Evolutionary conservation across 2,329 filamentous ascomycete species (phyloP), one percentile per base, ranked within the genome.

Genomic region (Microcyclospora tardicrescens): DNA sequence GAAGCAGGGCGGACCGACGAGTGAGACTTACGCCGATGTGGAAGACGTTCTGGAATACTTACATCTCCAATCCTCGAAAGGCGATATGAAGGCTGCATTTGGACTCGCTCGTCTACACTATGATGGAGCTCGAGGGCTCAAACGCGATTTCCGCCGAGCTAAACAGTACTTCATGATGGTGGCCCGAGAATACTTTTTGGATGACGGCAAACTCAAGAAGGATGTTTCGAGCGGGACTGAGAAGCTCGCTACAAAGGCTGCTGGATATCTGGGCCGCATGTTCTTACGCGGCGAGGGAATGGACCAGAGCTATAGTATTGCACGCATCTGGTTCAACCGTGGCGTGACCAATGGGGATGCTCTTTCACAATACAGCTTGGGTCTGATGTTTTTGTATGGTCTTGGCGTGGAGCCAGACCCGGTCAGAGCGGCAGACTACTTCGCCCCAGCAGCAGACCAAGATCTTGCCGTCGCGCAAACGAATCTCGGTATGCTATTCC

Each of bases 1-100:
- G 3, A 73, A 80, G 52, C 78, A 79, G 45, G 75, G 78, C 14
- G 77, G 77, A 40, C 72, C 79, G 1, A 79, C 81, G 47, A 84
- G 84, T 2, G 83, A 91, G 55, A 76, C 81, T 1, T 81, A 93
- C 52, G 85, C 86, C 1, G 83, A 84, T 12, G 75, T 95, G 42
- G 86, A 93, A 51, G 89, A 98, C 59, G 82, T 96, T 12, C 77
- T 98, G 42, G 91, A 98, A 57, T 98, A 94, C 51, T 68, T 94
- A 48, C 84, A 94, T 52, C 70, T 94, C 32, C 81, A 93, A 71
- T 85, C 85, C 5, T 77, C 87, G 43, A 93, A 93, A 57, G 86
- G 87, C 10, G 85, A 94, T 54, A 75, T 84, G 40, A 86, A 84
- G 56, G 84, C 87, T 1, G 89, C 84, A 0, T 86, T 87, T 53